phyloP scores from a whole-genome alignment of 2,329 filamentous ascomycete genomes.

The Arthroderma sp. region DNA sequence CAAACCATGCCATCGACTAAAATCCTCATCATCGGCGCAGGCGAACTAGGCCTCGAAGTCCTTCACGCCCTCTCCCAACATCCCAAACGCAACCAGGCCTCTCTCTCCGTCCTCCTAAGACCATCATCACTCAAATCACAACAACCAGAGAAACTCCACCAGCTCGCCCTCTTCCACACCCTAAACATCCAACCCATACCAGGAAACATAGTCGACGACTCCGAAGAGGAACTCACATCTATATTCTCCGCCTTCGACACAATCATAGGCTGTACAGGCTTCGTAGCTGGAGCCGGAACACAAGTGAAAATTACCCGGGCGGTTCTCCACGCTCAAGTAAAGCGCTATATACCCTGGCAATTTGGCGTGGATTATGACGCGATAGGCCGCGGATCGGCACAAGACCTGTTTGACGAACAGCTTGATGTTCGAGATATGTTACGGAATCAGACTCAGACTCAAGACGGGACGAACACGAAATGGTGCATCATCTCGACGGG shows the following conservation, averaged over 20 bases:
- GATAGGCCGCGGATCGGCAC: slow-evolving; percentile 45
- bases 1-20: neutral
- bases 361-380: slow-evolving; percentile 60
- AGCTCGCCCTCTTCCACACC: slow-evolving; percentile 18
- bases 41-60: slow-evolving; percentile 4
- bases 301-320: slow-evolving; percentile 47
- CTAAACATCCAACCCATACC: slow-evolving; percentile 31
- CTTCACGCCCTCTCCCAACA: slow-evolving; percentile 35
- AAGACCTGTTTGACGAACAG: slow-evolving; percentile 57
- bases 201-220: slow-evolving; percentile 31
- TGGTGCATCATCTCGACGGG: slow-evolving; percentile 59
- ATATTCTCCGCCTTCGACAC: slow-evolving; percentile 27
- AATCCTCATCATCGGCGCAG: slow-evolving; percentile 6
- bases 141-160: slow-evolving; percentile 25
- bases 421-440: slow-evolving; percentile 44
- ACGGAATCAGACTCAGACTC: slow-evolving; percentile 26
- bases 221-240: slow-evolving; percentile 24
- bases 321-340: slow-evolving; percentile 37
- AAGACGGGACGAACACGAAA: too few relatives aligned
- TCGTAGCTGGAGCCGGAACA: slow-evolving; percentile 41
- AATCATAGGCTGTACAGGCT: slow-evolving; percentile 50
- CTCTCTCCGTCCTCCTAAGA: slow-evolving; percentile 44
- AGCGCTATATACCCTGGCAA: slow-evolving; percentile 56
- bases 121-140: slow-evolving; percentile 21
- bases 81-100: slow-evolving; percentile 23